phyloP scores from a whole-genome alignment of 495 filamentous ascomycete genomes.

The Aspergillus avenaceus region DNA sequence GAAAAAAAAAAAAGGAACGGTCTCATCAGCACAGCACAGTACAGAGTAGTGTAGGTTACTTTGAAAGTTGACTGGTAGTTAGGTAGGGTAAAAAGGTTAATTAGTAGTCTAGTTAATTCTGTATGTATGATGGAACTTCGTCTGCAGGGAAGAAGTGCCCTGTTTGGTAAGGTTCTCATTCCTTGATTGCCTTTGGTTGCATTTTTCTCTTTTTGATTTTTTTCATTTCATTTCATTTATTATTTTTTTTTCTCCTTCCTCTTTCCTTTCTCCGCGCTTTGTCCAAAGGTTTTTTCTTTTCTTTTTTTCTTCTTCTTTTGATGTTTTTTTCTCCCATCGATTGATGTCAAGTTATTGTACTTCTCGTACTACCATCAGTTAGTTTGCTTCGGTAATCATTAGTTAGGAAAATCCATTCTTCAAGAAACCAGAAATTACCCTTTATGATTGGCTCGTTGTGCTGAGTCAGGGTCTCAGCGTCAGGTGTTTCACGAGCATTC shows the following conservation, averaged over 20 bases:
- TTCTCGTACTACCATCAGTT: not conserved
- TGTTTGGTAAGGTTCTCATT: no score
- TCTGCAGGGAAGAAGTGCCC: not conserved
- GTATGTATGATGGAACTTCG: not conserved
- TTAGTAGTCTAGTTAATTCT: no score
- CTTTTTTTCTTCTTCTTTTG: constrained; percentile 13
- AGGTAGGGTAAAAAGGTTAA: not conserved
- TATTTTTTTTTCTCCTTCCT: constrained; percentile 10
- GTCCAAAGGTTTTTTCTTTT: not conserved
- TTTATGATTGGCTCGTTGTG: constrained; percentile 13
- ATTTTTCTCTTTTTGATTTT: not conserved
- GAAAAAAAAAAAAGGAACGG: not conserved
- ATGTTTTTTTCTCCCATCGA: not conserved
- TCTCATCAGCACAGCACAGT: no score
- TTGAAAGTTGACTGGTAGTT: not conserved
- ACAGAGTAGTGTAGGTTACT: no score
- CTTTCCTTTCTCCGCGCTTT: constrained; percentile 3
- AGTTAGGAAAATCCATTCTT: not conserved
- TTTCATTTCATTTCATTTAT: constrained; percentile 5
- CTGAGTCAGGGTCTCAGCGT: constrained; percentile 17
- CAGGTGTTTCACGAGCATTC: constrained; percentile 16
- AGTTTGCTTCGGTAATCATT: not conserved
- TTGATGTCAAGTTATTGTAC: not conserved
- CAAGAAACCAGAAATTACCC: not conserved
- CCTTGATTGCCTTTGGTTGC: not conserved